Percentiles rank a stretch among this genome's conserved stretches.
These are phyloP conservation scores for Penicillium egyptiacum DNA, from an alignment of 495 filamentous ascomycete species.

Conservation along the genomic window DNA sequence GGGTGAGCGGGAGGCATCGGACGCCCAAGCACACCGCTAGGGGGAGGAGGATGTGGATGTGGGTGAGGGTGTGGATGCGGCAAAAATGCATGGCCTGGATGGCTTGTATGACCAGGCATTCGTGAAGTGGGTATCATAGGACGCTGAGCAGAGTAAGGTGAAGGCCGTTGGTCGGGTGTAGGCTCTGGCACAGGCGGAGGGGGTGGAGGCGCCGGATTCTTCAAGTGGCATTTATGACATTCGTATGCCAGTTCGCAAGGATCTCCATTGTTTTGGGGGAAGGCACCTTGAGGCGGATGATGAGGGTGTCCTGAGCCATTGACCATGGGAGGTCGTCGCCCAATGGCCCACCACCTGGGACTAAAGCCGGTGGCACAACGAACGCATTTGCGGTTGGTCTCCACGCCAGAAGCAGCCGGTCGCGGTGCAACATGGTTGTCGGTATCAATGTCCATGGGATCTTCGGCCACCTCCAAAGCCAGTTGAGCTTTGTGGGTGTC, in stretches of 20 bases:
- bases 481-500: constrained; percentile 32
- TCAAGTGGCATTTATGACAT: constrained; percentile 56
- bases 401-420: constrained; percentile 12
- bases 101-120: constrained; percentile 19
- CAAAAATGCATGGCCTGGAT: constrained; percentile 18
- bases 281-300: constrained; percentile 25
- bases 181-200: constrained; percentile 30
- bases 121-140: constrained; percentile 38
- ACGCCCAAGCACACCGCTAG: constrained; percentile 34
- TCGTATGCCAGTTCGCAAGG: constrained; percentile 32
- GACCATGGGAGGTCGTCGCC: constrained; percentile 30
- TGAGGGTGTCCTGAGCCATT: constrained; percentile 35
- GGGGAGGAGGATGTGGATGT: constrained; percentile 10
- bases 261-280: constrained; percentile 37
- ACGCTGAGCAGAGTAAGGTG: constrained; percentile 37
- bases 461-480: constrained; percentile 30
- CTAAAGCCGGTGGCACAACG: constrained; percentile 43
- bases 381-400: constrained; percentile 36
- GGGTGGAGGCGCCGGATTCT: constrained; percentile 30
- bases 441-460: constrained; percentile 40
- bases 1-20: constrained; percentile 32
- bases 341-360: constrained; percentile 46
- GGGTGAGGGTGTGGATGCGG: constrained; percentile 24
- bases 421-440: constrained; percentile 27
- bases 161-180: constrained; percentile 38